Percentiles rank a stretch among this genome's conserved stretches.
These are phyloP conservation scores for Saitoella complicata DNA, from an alignment of 805 yeast species.

Conservation along the genomic window DNA sequence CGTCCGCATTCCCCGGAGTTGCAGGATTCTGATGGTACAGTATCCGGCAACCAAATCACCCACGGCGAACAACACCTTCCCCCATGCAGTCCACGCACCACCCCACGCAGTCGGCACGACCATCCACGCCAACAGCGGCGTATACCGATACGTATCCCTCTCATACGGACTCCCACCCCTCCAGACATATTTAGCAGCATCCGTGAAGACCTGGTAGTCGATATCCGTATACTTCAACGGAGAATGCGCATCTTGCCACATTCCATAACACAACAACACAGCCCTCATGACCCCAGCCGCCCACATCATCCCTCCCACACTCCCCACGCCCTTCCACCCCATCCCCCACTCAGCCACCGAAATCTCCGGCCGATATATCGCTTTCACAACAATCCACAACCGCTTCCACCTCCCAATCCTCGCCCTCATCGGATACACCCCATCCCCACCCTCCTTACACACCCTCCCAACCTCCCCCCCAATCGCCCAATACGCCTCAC, in stretches of 20 bases:
- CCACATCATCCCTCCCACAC: too few species aligned
- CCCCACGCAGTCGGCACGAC: constrained; percentile 45
- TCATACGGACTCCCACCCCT: constrained; percentile 55
- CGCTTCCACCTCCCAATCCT: too few species aligned
- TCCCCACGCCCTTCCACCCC: too few species aligned
- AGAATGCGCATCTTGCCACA: constrained; percentile 70
- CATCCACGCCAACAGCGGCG: constrained; percentile 79
- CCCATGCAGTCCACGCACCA: constrained; percentile 37
- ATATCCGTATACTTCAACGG: constrained; percentile 82
- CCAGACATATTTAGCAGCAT: constrained; percentile 63
- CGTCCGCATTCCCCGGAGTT: constrained; percentile 17
- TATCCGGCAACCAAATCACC: constrained; percentile 74
- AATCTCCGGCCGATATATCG: too few species aligned
- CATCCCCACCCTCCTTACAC: too few species aligned
- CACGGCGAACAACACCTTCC: constrained; percentile 59
- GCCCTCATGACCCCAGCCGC: constrained; percentile 26
- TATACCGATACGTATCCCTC: constrained; percentile 82
- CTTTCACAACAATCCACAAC: too few species aligned
- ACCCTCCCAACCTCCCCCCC: too few species aligned
- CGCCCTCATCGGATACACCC: too few species aligned
- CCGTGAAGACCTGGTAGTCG: constrained; percentile 85
- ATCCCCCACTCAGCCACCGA: too few species aligned
- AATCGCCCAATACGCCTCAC: too few species aligned
- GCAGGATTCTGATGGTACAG: constrained; percentile 32
- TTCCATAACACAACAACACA: constrained; percentile 58